A percentile compares a stretch with the other conserved stretches of the same genome.
phyloP scores from a whole-genome alignment of 768 basidiomycete genomes.

The Postia placenta region DNA sequence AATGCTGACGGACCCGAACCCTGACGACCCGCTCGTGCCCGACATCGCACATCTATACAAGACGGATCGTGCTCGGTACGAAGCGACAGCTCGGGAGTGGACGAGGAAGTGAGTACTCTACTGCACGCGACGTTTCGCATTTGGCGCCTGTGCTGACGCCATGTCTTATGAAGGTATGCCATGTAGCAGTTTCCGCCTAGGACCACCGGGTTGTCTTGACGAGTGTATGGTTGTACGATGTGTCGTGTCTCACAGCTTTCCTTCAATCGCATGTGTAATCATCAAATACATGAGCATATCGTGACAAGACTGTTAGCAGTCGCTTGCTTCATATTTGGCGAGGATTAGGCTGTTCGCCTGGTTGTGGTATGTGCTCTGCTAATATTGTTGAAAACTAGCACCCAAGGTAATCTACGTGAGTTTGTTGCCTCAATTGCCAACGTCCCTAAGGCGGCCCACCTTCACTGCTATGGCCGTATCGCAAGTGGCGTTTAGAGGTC shows the following conservation, averaged over 20 bases:
- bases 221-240: conserved; percentile 6
- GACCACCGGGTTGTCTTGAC: conserved; percentile 1
- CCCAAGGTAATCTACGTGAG: too few relatives aligned
- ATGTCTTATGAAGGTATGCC: conserved; percentile 5
- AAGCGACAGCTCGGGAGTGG: conserved; percentile 98
- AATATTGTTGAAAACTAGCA: too few relatives aligned
- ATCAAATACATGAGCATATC: conserved; percentile 1
- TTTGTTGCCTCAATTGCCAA: too few relatives aligned
- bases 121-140: too few relatives aligned
- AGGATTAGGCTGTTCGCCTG: too few relatives aligned
- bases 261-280: conserved; percentile 2
- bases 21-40: conserved; percentile 97
- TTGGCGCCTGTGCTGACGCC: too few relatives aligned
- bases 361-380: too few relatives aligned
- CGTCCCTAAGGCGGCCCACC: too few relatives aligned
- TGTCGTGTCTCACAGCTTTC: not conserved
- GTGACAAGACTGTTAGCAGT: too few relatives aligned
- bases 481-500: too few relatives aligned
- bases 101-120: conserved; percentile 82
- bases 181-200: conserved; percentile 1
- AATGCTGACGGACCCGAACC: conserved; percentile 99
- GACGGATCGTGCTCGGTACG: conserved; percentile 96
- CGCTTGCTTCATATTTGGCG: too few relatives aligned
- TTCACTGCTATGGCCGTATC: too few relatives aligned
- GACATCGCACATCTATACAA: conserved; percentile 99